These are phyloP conservation scores for Lichenothelia convexa DNA, from an alignment of 495 filamentous ascomycete genomes.

Conservation along the genomic window DNA sequence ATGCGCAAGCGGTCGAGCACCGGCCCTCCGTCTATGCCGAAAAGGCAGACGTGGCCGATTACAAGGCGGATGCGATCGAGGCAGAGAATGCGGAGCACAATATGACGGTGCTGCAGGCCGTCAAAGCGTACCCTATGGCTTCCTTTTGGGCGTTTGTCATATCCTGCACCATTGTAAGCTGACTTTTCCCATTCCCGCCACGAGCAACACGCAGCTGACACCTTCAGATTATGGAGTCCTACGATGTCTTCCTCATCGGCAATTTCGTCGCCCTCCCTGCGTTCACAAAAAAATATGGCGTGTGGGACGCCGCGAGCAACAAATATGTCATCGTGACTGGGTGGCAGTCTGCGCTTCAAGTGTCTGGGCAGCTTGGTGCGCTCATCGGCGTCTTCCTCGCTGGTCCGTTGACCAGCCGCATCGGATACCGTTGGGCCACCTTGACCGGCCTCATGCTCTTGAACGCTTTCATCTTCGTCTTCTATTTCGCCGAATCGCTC, in stretches of 20 bases:
- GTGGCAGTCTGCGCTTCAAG: conserved; percentile 12
- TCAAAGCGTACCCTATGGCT: conserved; percentile 14
- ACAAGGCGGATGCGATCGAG: conserved; percentile 11
- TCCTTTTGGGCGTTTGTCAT: conserved; percentile 15
- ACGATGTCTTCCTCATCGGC: conserved; percentile 14
- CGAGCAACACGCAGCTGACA: too few species aligned
- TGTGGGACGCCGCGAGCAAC: conserved; percentile 1
- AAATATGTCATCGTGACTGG: conserved; percentile 4
- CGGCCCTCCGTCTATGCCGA: too few species aligned
- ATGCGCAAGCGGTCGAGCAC: too few species aligned
- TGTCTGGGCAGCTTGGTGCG: conserved; percentile 11
- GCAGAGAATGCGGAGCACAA: conserved; percentile 14
- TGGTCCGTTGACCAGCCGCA: conserved; percentile 10
- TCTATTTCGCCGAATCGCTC: conserved; percentile 12
- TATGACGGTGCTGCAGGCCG: conserved; percentile 11
- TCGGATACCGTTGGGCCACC: conserved; percentile 12
- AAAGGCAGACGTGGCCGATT: too few species aligned
- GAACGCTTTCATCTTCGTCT: conserved; percentile 16
- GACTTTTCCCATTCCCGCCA: too few species aligned
- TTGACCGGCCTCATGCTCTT: conserved; percentile 11
- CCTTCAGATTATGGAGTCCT: conserved; percentile 17
- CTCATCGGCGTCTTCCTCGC: conserved; percentile 12
- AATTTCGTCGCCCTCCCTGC: conserved; percentile 11
- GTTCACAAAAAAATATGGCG: conserved; percentile 9
- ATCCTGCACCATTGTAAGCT: conserved; percentile 14